Conservation (phyloP, 73 alveolate species). For the Paramecium pentaurelia region DNA sequence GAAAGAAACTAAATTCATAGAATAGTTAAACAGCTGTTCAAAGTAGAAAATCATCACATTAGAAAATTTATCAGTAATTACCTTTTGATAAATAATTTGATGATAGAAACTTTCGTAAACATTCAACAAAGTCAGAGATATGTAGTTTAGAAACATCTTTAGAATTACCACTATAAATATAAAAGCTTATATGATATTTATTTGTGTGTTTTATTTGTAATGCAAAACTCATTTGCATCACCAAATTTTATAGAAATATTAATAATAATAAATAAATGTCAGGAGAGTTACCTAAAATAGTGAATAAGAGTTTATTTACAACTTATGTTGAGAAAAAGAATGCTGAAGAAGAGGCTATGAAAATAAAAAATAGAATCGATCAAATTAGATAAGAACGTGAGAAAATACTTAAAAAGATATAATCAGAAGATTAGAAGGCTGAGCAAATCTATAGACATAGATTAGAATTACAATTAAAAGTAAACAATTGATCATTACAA, state of each 20-base stretch:
- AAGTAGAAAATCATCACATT: background rate
- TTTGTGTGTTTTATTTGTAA: background rate
- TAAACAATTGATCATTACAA: background rate
- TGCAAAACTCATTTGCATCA: background rate
- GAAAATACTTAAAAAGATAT: background rate
- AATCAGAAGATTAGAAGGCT: background rate
- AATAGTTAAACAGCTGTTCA: background rate
- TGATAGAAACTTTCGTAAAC: background rate
- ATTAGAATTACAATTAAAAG: background rate
- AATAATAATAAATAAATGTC: background rate
- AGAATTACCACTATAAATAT: background rate
- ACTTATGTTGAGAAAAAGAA: constrained; percentile 23
- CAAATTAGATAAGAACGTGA: background rate
- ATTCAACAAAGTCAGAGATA: background rate
- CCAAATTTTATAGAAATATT: background rate
- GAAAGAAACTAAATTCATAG: background rate
- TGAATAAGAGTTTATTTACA: background rate
- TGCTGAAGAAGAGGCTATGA: constrained; percentile 6
- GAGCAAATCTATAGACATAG: background rate
- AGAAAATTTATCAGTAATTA: background rate
- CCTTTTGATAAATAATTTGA: background rate
- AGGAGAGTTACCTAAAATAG: constrained; percentile 11
- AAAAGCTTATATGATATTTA: background rate
- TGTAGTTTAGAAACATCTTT: background rate
- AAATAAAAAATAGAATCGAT: background rate